Base-by-base conservation (phyloP, 2,329 filamentous ascomycete species). In the Cladosporium sp. region DNA sequence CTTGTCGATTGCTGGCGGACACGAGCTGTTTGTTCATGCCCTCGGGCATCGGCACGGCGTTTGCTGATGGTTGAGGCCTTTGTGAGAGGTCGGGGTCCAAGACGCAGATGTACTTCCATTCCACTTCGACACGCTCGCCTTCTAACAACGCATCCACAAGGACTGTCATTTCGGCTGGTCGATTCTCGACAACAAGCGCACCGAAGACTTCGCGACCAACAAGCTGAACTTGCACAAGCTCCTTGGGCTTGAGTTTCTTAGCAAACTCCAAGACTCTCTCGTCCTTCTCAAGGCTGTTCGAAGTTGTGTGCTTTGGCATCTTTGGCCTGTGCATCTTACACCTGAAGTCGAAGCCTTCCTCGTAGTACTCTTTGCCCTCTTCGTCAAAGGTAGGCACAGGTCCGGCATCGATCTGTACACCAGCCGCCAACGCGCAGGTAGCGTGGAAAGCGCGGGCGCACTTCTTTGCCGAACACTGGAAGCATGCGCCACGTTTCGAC, bases 381-480 rank as follows among this genome's bases (percentile, higher is more conserved):
- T 96, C 92, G 60, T 90, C 91, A 76, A 93, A 94, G 2, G 96
- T 91, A 0, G 92, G 91, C 32, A 96, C 89, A 39, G 92, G 88
- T 32, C 91, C 91, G 72, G 92, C 88, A 75, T 99, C 94, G 58
- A 97, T 89, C 75, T 96, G 91, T 1, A 97, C 93, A 65, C 95
- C 95, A 39, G 93, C 94, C 25, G 94, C 89, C 8, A 93, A 90
- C 2, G 95, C 95, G 76, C 95, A 99, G 1, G 93, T 98, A 18
- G 94, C 91, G 76, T 99, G 95, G 78, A 97, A 99, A 10, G 94
- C 90, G 69, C 95, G 85, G 4, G 92, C 90, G 73, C 95, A 99
- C 77, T 97, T 98, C 81, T 93, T 94, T 71, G 92, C 90, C 0
- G 92, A 96, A 79, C 95, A 99, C 77, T 98, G 94, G 80, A 99